These are phyloP conservation scores for Cucumis melo DNA, from an alignment of 306 rosid genomes.

Conservation along the genomic window DNA sequence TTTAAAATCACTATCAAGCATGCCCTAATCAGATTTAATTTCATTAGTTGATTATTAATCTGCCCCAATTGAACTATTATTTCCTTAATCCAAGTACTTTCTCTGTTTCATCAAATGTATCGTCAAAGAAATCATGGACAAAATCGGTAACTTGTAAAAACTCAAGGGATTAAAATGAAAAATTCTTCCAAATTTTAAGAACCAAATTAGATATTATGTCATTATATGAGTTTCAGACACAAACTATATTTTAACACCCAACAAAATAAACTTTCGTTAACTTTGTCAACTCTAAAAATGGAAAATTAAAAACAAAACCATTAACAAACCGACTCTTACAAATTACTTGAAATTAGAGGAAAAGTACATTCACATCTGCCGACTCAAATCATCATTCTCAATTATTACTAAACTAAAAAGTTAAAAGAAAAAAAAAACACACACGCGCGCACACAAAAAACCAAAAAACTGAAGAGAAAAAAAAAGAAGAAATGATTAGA, in stretches of 20 bases:
- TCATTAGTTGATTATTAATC: neutral
- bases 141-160: neutral
- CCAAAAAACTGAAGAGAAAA: neutral
- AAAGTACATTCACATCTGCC: neutral
- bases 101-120: neutral
- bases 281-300: neutral
- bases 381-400: neutral
- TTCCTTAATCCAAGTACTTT: neutral
- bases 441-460: too few species aligned
- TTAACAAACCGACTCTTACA: neutral
- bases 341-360: neutral
- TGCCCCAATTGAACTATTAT: neutral
- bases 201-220: neutral
- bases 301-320: neutral
- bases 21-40: too few species aligned
- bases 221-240: neutral
- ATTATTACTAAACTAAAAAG: neutral
- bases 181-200: neutral
- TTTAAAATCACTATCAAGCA: too few species aligned
- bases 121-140: neutral
- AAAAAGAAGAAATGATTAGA: neutral
- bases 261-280: neutral
- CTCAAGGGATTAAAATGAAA: neutral
- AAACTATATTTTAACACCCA: neutral
- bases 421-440: too few species aligned